phyloP scores from a whole-genome alignment of 108 stramenopile genomes.

The Bacterosira constricta region DNA sequence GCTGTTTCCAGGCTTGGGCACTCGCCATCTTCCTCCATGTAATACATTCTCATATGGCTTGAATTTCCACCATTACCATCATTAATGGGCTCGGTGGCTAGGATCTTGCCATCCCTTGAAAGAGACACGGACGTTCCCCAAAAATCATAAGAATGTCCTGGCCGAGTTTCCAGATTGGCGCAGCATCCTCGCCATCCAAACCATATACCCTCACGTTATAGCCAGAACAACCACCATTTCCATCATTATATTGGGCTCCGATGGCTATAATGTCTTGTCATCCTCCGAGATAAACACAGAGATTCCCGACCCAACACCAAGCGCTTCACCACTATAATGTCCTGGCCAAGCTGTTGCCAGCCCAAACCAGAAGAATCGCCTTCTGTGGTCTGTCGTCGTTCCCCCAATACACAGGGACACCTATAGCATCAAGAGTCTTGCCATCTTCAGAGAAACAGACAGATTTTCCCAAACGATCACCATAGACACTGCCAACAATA shows the following conservation, averaged over 20 bases:
- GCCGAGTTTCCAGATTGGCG: too few species aligned
- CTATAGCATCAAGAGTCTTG: too few species aligned
- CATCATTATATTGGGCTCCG: not conserved
- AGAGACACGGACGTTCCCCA: not conserved
- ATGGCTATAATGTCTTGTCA: not conserved
- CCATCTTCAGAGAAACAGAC: too few species aligned
- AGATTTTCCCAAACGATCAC: too few species aligned
- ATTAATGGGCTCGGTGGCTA: not conserved
- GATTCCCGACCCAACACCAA: not conserved
- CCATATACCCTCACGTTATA: conserved; percentile 4
- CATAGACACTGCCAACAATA: too few species aligned
- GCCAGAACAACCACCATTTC: not conserved
- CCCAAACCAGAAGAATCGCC: too few species aligned
- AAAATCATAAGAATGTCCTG: too few species aligned
- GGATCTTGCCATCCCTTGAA: not conserved
- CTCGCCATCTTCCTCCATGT: not conserved
- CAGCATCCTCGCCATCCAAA: too few species aligned
- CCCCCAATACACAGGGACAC: too few species aligned
- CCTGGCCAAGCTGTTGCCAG: not conserved
- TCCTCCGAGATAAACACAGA: not conserved
- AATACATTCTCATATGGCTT: conserved; percentile 2
- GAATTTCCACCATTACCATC: not conserved
- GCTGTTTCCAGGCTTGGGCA: conserved; percentile 4
- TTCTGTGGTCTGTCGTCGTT: too few species aligned
- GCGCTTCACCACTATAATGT: not conserved